These are phyloP conservation scores for Mytilinidion resinicola DNA, from an alignment of 495 filamentous ascomycete genomes.

Conservation along the genomic window DNA sequence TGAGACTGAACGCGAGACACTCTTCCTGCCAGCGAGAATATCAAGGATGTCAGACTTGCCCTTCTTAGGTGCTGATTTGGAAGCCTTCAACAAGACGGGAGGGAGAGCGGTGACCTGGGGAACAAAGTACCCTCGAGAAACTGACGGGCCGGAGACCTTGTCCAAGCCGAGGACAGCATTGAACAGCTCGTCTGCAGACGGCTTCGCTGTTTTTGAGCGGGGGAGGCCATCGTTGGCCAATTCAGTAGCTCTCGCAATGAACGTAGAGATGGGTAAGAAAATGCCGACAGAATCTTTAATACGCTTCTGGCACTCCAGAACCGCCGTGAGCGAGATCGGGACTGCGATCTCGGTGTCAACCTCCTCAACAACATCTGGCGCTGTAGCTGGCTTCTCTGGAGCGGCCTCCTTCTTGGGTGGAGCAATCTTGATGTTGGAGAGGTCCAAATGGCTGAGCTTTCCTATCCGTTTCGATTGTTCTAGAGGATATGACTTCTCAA, in stretches of 20 bases:
- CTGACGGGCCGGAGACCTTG: slow-evolving; percentile 43
- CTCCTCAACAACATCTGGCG: slow-evolving; percentile 40
- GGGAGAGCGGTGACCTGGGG: slow-evolving; percentile 66
- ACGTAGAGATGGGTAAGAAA: slow-evolving; percentile 75
- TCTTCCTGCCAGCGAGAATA: slow-evolving; percentile 53
- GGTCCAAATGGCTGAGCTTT: slow-evolving; percentile 76
- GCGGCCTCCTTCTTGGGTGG: slow-evolving; percentile 30
- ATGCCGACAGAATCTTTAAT: slow-evolving; percentile 68
- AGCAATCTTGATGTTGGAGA: slow-evolving; percentile 88
- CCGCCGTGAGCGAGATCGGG: slow-evolving; percentile 68
- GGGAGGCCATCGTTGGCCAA: slow-evolving; percentile 84
- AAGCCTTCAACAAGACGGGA: slow-evolving; percentile 30
- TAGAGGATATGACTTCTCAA: slow-evolving; percentile 62
- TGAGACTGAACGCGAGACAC: slow-evolving; percentile 27
- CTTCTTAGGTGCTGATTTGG: slow-evolving; percentile 29
- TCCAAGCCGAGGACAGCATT: slow-evolving; percentile 75
- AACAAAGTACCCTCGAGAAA: slow-evolving; percentile 54
- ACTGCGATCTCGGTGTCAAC: slow-evolving; percentile 54
- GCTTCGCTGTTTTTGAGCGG: slow-evolving; percentile 49
- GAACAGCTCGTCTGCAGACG: slow-evolving; percentile 77
- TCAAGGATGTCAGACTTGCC: slow-evolving; percentile 65
- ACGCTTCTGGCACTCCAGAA: slow-evolving; percentile 71
- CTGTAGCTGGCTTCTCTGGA: slow-evolving; percentile 37
- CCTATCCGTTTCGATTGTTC: slow-evolving; percentile 60
- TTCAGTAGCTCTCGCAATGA: slow-evolving; percentile 75